These are phyloP conservation scores for Phlebopus sp. DNA, from an alignment of 1,284 basidiomycete genomes.

Conservation along the genomic window DNA sequence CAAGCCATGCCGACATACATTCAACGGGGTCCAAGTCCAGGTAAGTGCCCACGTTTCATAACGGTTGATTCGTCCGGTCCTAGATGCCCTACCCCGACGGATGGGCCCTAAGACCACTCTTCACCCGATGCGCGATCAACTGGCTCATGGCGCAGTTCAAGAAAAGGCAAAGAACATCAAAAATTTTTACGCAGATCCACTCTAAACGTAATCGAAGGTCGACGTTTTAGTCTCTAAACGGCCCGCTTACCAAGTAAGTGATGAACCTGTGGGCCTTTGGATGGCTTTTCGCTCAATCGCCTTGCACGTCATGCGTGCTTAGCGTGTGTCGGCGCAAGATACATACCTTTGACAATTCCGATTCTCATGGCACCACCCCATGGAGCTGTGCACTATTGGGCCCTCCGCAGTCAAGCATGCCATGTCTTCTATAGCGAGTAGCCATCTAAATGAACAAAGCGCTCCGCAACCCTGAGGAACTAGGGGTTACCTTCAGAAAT, in stretches of 20 bases:
- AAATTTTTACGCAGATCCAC: not conserved
- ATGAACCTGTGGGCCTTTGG: not conserved
- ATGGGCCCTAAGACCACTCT: constrained; percentile 31
- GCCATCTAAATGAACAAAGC: not conserved
- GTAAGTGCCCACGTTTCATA: not conserved
- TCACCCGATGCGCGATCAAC: constrained; percentile 35
- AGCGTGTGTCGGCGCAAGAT: constrained; percentile 16
- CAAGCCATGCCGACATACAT: not conserved
- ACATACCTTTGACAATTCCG: not conserved
- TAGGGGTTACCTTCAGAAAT: too few species aligned
- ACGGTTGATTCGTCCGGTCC: too few species aligned
- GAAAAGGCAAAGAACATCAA: constrained; percentile 25
- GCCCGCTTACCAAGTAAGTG: not conserved
- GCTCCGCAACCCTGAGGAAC: too few species aligned
- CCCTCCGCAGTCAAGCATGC: not conserved
- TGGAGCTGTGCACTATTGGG: constrained; percentile 8
- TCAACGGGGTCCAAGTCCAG: not conserved
- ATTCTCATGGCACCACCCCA: constrained; percentile 10
- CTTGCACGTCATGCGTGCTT: constrained; percentile 30
- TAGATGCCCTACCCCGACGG: constrained; percentile 13
- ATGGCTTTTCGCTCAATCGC: constrained; percentile 13
- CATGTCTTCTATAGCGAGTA: too few species aligned
- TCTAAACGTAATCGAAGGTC: constrained; percentile 4
- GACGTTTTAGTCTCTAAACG: not conserved
- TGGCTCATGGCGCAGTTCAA: constrained; percentile 32